Evolutionary conservation across 768 basidiomycete species (phyloP).

Genomic region (Pulveroboletus sp.): DNA sequence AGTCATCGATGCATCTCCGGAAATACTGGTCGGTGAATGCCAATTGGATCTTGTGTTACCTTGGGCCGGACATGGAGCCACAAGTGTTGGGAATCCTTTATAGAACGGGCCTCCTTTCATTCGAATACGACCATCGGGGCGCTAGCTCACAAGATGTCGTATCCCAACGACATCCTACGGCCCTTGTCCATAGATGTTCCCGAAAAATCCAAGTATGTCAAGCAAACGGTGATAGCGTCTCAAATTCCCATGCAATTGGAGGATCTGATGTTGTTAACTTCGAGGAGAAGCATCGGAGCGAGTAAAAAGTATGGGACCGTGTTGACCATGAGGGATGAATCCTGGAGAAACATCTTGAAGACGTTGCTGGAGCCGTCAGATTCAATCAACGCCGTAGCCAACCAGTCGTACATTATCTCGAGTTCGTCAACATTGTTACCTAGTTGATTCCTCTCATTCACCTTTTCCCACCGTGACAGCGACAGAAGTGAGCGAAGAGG

Average conservation of each 20-base stretch:
- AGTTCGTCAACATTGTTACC: slow-evolving; percentile 6
- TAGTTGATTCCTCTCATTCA: neutral
- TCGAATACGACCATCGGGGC: slow-evolving; percentile 22
- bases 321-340: slow-evolving; percentile 23
- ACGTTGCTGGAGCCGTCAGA: slow-evolving; percentile 19
- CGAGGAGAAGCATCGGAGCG: slow-evolving; percentile 19
- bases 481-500: slow-evolving; percentile 17
- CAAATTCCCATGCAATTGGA: neutral
- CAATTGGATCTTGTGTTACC: slow-evolving; percentile 13
- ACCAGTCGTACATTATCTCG: slow-evolving; percentile 20
- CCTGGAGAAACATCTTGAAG: slow-evolving; percentile 22
- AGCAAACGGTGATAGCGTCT: slow-evolving; percentile 12
- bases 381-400: slow-evolving; percentile 22
- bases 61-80: slow-evolving; percentile 19
- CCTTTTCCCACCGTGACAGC: neutral
- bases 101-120: slow-evolving; percentile 21
- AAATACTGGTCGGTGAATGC: neutral
- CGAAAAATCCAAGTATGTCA: slow-evolving; percentile 19
- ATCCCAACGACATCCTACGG: slow-evolving; percentile 23
- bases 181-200: slow-evolving; percentile 15
- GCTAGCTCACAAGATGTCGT: slow-evolving; percentile 20
- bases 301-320: slow-evolving; percentile 14
- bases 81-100: slow-evolving; percentile 19
- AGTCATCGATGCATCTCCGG: neutral
- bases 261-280: neutral